Percentiles rank a stretch among this genome's conserved stretches.
These are phyloP conservation scores for Chaetomium globosum DNA, from an alignment of 2,329 filamentous ascomycete genomes.

Conservation along the genomic window DNA sequence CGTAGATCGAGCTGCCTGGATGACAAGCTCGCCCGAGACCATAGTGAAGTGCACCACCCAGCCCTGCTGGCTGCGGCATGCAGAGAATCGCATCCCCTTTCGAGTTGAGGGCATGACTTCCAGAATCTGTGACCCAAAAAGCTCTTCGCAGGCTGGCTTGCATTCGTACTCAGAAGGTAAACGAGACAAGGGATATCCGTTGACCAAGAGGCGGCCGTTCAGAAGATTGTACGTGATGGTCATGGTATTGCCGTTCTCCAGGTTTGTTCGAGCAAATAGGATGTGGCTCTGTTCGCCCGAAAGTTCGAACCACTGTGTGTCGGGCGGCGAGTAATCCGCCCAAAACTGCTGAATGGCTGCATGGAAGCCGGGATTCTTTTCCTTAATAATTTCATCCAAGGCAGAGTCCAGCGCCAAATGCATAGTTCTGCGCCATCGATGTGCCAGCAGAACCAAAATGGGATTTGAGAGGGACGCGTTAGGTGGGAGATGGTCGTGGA, in stretches of 20 bases:
- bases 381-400: constrained; percentile 19
- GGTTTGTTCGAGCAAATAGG: background rate
- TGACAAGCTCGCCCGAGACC: constrained; percentile 37
- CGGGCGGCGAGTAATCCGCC: constrained; percentile 35
- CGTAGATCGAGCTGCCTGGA: constrained; percentile 16
- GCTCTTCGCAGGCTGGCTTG: constrained; percentile 44
- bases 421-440: constrained; percentile 38
- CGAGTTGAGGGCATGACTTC: constrained; percentile 48
- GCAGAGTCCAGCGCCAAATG: constrained; percentile 33
- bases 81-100: constrained; percentile 48
- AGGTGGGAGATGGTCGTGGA: constrained; percentile 20
- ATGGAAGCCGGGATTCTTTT: constrained; percentile 34
- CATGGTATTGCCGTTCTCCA: constrained; percentile 22
- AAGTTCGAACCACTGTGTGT: constrained; percentile 36
- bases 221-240: constrained; percentile 54
- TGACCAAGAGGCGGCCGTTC: constrained; percentile 54
- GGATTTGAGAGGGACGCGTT: constrained; percentile 19
- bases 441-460: constrained; percentile 23
- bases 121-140: constrained; percentile 50
- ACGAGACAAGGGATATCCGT: constrained; percentile 52
- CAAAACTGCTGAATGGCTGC: constrained; percentile 38
- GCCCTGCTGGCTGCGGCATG: constrained; percentile 39
- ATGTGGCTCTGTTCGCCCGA: constrained; percentile 16
- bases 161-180: constrained; percentile 51
- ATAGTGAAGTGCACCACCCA: constrained; percentile 45